Conservation (phyloP, 2,329 filamentous ascomycete genomes). For the Aspergillus sp. region DNA sequence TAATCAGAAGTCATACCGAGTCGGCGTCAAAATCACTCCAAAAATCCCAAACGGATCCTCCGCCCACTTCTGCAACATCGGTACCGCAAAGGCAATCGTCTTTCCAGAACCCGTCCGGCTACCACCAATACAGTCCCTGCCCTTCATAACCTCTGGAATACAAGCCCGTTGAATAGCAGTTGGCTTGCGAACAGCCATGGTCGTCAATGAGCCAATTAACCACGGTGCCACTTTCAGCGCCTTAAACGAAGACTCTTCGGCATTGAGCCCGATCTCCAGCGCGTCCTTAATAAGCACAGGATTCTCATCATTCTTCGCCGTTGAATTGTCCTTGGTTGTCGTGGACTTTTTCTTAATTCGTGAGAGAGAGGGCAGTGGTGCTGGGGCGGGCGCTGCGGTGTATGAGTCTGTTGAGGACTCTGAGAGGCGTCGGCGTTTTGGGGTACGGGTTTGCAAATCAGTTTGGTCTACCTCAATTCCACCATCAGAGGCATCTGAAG, state of each 20-base stretch:
- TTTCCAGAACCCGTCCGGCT: slow-evolving; percentile 96
- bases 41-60: slow-evolving; percentile 91
- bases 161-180: slow-evolving; percentile 91
- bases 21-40: slow-evolving; percentile 84
- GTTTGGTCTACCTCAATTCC: slow-evolving; percentile 19
- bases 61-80: slow-evolving; percentile 91
- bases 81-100: slow-evolving; percentile 91
- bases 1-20: slow-evolving; percentile 52
- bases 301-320: slow-evolving; percentile 26
- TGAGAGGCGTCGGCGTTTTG: slow-evolving; percentile 42
- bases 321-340: slow-evolving; percentile 18
- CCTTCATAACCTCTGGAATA: slow-evolving; percentile 89
- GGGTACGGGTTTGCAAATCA: slow-evolving; percentile 29
- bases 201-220: slow-evolving; percentile 76
- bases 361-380: slow-evolving; percentile 39
- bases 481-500: slow-evolving; percentile 21
- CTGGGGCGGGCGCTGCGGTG: slow-evolving; percentile 29
- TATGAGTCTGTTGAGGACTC: slow-evolving; percentile 36
- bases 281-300: slow-evolving; percentile 43
- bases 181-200: slow-evolving; percentile 80
- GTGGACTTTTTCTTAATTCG: slow-evolving; percentile 43
- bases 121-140: slow-evolving; percentile 90
- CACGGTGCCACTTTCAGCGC: slow-evolving; percentile 75
- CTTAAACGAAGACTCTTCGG: slow-evolving; percentile 61
- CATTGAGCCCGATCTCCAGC: slow-evolving; percentile 44